Conservation (phyloP, 768 basidiomycete genomes). For the Antrodiella citrinella region DNA sequence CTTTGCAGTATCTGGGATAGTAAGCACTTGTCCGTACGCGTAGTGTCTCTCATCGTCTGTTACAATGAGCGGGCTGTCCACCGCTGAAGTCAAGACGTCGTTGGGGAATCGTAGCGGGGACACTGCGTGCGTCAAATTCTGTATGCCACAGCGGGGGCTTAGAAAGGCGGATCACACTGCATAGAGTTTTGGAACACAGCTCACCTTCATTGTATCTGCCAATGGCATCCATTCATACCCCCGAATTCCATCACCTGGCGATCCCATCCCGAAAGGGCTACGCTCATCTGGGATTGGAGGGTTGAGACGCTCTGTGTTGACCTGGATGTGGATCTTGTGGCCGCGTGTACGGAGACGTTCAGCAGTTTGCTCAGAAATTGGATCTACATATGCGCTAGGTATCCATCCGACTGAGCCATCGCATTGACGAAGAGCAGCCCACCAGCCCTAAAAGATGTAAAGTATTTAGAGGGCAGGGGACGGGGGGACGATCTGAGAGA, state of each 20-base stretch:
- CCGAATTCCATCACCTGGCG: not conserved
- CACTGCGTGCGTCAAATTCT: not conserved
- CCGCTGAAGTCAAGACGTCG: slow-evolving; percentile 1
- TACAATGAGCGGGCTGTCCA: not conserved
- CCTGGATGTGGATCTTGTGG: not conserved
- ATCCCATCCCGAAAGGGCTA: not conserved
- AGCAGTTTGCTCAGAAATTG: slow-evolving; percentile 42
- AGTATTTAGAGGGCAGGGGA: too few species aligned
- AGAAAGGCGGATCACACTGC: too few species aligned
- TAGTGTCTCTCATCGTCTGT: not conserved
- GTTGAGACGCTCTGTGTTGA: not conserved
- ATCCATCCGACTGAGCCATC: slow-evolving; percentile 64
- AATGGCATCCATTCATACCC: slow-evolving; percentile 16
- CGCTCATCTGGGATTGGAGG: not conserved
- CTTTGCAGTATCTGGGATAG: not conserved
- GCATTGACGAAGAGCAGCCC: slow-evolving; percentile 60
- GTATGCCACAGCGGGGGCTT: not conserved
- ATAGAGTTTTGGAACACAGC: not conserved
- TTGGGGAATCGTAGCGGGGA: not conserved
- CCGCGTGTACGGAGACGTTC: slow-evolving; percentile 20
- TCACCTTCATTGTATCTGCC: slow-evolving; percentile 15
- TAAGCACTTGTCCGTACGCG: slow-evolving; percentile 1
- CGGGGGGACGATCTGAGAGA: too few species aligned
- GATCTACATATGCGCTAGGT: slow-evolving; percentile 59
- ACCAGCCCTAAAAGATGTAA: slow-evolving; percentile 61